Conservation (phyloP, 352 stramenopile species). For the Ochromonadaceae sp. region DNA sequence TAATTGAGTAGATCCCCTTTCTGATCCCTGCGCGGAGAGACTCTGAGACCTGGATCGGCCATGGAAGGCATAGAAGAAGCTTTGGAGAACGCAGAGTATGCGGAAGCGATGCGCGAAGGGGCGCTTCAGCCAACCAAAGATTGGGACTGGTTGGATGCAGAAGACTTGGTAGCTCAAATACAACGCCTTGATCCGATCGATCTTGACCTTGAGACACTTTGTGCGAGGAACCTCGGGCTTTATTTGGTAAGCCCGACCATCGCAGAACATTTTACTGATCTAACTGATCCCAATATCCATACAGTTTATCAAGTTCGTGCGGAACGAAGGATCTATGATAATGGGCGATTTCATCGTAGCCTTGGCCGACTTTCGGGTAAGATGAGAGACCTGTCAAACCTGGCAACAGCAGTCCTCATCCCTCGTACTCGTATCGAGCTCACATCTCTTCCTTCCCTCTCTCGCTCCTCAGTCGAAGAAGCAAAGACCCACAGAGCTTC, state of each 20-base stretch:
- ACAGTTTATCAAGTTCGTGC: conserved; percentile 13
- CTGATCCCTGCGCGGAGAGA: no score
- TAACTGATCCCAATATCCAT: neutral
- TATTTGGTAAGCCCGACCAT: conserved; percentile 19
- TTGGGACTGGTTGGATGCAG: neutral
- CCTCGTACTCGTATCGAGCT: neutral
- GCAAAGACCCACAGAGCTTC: neutral
- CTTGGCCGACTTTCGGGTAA: neutral
- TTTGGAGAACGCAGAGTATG: conserved; percentile 68
- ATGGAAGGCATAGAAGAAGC: conserved; percentile 71
- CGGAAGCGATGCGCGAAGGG: conserved; percentile 52
- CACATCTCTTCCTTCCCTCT: neutral
- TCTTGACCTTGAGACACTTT: conserved; percentile 11
- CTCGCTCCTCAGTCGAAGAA: neutral
- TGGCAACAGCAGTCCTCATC: neutral
- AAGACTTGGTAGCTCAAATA: conserved; percentile 9
- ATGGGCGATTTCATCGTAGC: neutral
- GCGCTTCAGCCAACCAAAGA: conserved; percentile 16
- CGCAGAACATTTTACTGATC: neutral
- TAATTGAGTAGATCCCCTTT: no score
- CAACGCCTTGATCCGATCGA: neutral
- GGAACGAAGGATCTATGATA: neutral
- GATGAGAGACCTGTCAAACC: neutral
- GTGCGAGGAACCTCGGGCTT: neutral
- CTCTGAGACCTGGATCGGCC: no score